Base-by-base conservation (phyloP, 2,329 filamentous ascomycete genomes). In the Claviceps purpurea region DNA sequence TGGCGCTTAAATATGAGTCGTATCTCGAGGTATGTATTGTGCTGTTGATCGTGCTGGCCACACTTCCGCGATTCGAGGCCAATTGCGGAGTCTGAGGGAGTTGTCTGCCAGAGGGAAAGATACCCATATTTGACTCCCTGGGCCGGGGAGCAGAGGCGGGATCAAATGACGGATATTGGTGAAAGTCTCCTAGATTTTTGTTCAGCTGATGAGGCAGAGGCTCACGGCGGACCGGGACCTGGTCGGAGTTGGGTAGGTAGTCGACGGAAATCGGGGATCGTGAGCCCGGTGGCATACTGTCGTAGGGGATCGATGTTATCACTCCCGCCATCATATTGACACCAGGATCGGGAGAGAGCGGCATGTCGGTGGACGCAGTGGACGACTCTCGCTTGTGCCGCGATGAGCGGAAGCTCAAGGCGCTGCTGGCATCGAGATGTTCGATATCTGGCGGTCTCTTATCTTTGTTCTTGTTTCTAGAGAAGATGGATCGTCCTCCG, bases 291-390 rank as follows among this genome's bases (percentile, higher is more conserved):
- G 76, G 65, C 34, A 84, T 74, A 61, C 73, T 81, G 60, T 95
- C 87, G 72, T 94, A 95, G 37, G 90, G 88, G 57, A 96, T 90
- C 30, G 87, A 85, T 38, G 89, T 89, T 62, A 95, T 88, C 54
- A 91, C 81, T 54, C 89, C 89, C 38, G 89, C 84, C 64, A 81
- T 84, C 72, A 83, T 82, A 63, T 85, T 85, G 55, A 90, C 70
- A 54, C 80, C 82, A 55, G 76, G 70, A 48, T 84, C 84, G 60
- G 81, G 75, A 47, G 82, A 79, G 56, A 75, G 71, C 48, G 82
- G 78, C 55, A 79, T 73, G 61, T 91, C 87, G 61, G 88, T 68
- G 14, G 86, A 91, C 58, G 84, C 74, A 58, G 81, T 71, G 40
- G 85, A 89, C 5, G 85, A 84, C 55, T 81, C 84, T 65, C 85